Evolutionary conservation across 108 stramenopile genomes (phyloP), one percentile per base, ranked within the genome.

Genomic region (Conticribra weissflogii): DNA sequence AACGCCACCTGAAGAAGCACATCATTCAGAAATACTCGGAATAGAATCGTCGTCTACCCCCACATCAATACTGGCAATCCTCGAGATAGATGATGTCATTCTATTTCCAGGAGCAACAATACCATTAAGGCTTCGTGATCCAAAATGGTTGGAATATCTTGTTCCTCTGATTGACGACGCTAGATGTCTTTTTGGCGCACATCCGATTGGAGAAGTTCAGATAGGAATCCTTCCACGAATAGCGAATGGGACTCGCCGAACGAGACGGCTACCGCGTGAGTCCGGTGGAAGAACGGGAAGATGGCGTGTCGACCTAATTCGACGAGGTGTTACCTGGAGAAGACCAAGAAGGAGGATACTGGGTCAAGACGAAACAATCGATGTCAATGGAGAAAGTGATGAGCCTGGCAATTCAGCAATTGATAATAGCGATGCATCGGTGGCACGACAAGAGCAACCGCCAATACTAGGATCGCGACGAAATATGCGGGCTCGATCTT

Each of bases 51-150:
- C 25, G 9, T 24, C 27, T 21, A 31, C 22, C 17, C 5, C 54
- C 29, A 0, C 22, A 2, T 45, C n/a, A 0, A 32, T 56, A 18
- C 54, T 91, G 23, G 75, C 89, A 14, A 72, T 93, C 32, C 63
- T 93, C 49, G 88, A 90, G 74, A 72, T 93, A 31, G 82, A 78
- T 32, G 86, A 85, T 22, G 81, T 90, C 16, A 80, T 93, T 0
- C 59, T 93, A 34, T 90, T 93, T 80, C 92, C 92, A 25, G 86
- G 85, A 8, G 76, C 69, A 12, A 76, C 72, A 17, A 69, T 93
- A 18, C 89, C 92, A 0, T 59, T 93, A 8, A 62, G 86, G 29
- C 47, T 90, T 8, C 68, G 72, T 19, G 71, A 93, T 71, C 81
- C 69, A 24, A 57, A 63, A 22, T 87, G 85, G 86, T 68, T 87